Conservation (phyloP, 2,329 filamentous ascomycete genomes). For the Mycosphaerelloides madeirae region DNA sequence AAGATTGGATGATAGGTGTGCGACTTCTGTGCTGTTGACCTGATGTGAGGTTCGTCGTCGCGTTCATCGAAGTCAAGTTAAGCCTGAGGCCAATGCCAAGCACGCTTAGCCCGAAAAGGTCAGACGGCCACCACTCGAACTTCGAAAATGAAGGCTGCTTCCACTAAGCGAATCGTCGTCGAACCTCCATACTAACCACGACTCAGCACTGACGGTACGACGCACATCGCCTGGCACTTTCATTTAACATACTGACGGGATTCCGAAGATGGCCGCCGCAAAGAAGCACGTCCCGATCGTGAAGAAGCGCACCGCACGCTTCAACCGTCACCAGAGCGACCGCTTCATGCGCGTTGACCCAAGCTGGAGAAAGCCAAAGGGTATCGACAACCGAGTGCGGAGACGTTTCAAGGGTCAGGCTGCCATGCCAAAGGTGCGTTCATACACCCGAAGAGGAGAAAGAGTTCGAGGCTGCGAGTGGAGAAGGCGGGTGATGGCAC, state of each 20-base stretch:
- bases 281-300: slow-evolving; percentile 99
- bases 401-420: slow-evolving; percentile 95
- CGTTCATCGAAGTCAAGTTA: too few relatives aligned
- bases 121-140: not conserved
- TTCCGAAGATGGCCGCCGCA: slow-evolving; percentile 84
- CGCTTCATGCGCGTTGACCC: slow-evolving; percentile 87
- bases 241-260: slow-evolving; percentile 8
- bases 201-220: slow-evolving; percentile 20
- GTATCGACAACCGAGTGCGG: slow-evolving; percentile 98
- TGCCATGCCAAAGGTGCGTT: slow-evolving; percentile 93
- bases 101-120: too few relatives aligned
- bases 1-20: too few relatives aligned
- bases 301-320: slow-evolving; percentile 99
- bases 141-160: too few relatives aligned
- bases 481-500: slow-evolving; percentile 2
- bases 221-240: slow-evolving; percentile 1
- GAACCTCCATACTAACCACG: slow-evolving; percentile 8
- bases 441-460: slow-evolving; percentile 6
- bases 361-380: slow-evolving; percentile 99
- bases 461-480: slow-evolving; percentile 5
- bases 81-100: too few relatives aligned
- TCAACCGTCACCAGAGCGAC: slow-evolving; percentile 97
- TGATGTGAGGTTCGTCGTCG: too few relatives aligned
- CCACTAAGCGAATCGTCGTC: not conserved
- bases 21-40: too few relatives aligned